A percentile compares a stretch with the other conserved stretches of the same genome.
Conservation (phyloP, 352 stramenopile genomes). For the Phytophthora sp. region DNA sequence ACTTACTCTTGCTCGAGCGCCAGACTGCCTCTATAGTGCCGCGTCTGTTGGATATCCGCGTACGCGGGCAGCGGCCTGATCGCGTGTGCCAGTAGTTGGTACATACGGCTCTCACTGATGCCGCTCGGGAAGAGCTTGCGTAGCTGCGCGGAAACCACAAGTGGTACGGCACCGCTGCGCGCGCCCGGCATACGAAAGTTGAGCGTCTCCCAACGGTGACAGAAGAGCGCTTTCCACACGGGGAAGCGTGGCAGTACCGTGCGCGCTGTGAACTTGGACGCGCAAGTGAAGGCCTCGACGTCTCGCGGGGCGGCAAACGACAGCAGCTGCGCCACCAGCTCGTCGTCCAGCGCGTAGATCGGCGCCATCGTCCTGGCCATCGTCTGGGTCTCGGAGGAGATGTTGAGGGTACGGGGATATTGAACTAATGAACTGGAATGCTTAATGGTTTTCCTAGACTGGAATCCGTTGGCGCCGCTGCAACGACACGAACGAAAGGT, state of each 20-base stretch:
- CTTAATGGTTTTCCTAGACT: background rate
- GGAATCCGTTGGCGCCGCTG: constrained; percentile 16
- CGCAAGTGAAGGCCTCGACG: constrained; percentile 42
- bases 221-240: constrained; percentile 43
- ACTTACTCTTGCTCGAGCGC: constrained; percentile 40
- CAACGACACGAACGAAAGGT: constrained; percentile 24
- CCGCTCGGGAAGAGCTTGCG: constrained; percentile 32
- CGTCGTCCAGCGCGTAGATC: constrained; percentile 39
- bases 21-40: constrained; percentile 35
- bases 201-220: constrained; percentile 39
- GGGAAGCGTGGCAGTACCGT: constrained; percentile 40
- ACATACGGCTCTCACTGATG: constrained; percentile 38
- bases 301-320: constrained; percentile 36
- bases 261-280: constrained; percentile 37
- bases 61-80: constrained; percentile 39
- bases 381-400: too few species aligned
- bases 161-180: constrained; percentile 7
- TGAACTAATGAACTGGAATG: constrained; percentile 15
- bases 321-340: constrained; percentile 39
- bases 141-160: constrained; percentile 26
- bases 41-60: constrained; percentile 39
- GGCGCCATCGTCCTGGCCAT: constrained; percentile 33
- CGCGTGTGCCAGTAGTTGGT: constrained; percentile 41
- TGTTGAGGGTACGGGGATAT: constrained; percentile 16
- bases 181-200: constrained; percentile 39